A percentile compares a stretch with the other conserved stretches of the same genome.
Evolutionary conservation across 2,329 filamentous ascomycete genomes (phyloP).

Genomic region (Xylariaceae sp.): DNA sequence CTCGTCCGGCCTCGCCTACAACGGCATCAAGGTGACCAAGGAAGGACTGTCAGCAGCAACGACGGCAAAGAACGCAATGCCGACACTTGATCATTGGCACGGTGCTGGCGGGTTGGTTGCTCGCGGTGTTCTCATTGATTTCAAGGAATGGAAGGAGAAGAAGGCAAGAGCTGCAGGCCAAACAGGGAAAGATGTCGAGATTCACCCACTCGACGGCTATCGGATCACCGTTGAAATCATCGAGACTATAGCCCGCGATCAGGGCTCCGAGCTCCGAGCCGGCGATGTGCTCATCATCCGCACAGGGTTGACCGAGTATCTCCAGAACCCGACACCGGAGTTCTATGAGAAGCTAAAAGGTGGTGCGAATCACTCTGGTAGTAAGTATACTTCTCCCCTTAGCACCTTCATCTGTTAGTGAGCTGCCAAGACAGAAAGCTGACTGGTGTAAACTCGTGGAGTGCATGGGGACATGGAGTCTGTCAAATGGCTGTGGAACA

Average conservation of each 20-base stretch:
- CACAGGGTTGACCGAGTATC: constrained; percentile 56
- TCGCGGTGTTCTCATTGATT: constrained; percentile 54
- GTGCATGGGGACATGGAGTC: constrained; percentile 46
- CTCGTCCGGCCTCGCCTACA: constrained; percentile 43
- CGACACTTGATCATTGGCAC: constrained; percentile 48
- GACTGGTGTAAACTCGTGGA: background rate
- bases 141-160: constrained; percentile 34
- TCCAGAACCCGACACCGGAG: constrained; percentile 42
- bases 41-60: constrained; percentile 30
- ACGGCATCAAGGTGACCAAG: constrained; percentile 39
- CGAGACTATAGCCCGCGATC: constrained; percentile 51
- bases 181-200: constrained; percentile 37
- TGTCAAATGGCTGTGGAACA: constrained; percentile 63
- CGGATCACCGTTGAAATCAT: constrained; percentile 52
- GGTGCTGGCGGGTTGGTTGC: constrained; percentile 47
- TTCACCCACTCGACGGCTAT: constrained; percentile 48
- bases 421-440: background rate
- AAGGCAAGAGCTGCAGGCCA: constrained; percentile 44
- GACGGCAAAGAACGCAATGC: constrained; percentile 32
- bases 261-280: constrained; percentile 57
- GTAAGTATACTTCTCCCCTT: constrained; percentile 5
- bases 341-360: constrained; percentile 33
- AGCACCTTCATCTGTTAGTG: background rate
- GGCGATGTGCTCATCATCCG: constrained; percentile 64
- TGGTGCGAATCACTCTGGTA: constrained; percentile 30